These are phyloP conservation scores for Plenodomus biglobosus DNA, from an alignment of 2,329 filamentous ascomycete species.

Conservation along the genomic window DNA sequence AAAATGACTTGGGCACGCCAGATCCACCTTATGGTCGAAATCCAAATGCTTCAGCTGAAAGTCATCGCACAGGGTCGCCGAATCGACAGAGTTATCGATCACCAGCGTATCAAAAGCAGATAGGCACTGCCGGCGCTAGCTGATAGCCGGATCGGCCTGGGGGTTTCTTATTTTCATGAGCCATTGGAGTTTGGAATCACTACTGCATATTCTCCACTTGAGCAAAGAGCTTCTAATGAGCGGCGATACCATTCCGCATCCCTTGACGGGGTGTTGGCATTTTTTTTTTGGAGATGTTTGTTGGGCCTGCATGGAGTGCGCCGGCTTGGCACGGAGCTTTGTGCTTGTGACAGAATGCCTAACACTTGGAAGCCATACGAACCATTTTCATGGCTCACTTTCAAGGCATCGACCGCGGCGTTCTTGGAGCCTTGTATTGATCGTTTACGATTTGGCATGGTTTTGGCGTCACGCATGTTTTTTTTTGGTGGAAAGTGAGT, in stretches of 20 bases:
- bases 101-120: slow-evolving; percentile 40
- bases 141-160: slow-evolving; percentile 10
- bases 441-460: slow-evolving; percentile 12
- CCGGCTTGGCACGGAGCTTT: not conserved
- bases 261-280: not conserved
- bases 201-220: slow-evolving; percentile 15
- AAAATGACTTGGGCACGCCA: slow-evolving; percentile 35
- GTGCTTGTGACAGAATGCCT: not conserved
- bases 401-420: slow-evolving; percentile 26
- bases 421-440: slow-evolving; percentile 15
- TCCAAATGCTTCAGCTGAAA: slow-evolving; percentile 38
- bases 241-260: not conserved
- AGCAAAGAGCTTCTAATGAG: slow-evolving; percentile 7
- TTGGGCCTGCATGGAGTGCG: not conserved
- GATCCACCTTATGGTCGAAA: slow-evolving; percentile 39
- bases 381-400: slow-evolving; percentile 2
- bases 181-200: slow-evolving; percentile 1
- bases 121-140: slow-evolving; percentile 42
- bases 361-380: not conserved
- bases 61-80: slow-evolving; percentile 41
- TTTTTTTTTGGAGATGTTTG: not conserved
- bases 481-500: not conserved
- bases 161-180: not conserved
- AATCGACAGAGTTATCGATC: slow-evolving; percentile 45
- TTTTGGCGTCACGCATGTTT: slow-evolving; percentile 4